phyloP scores from a whole-genome alignment of 2,329 filamentous ascomycete species.

The Dactylellina drechsleri region DNA sequence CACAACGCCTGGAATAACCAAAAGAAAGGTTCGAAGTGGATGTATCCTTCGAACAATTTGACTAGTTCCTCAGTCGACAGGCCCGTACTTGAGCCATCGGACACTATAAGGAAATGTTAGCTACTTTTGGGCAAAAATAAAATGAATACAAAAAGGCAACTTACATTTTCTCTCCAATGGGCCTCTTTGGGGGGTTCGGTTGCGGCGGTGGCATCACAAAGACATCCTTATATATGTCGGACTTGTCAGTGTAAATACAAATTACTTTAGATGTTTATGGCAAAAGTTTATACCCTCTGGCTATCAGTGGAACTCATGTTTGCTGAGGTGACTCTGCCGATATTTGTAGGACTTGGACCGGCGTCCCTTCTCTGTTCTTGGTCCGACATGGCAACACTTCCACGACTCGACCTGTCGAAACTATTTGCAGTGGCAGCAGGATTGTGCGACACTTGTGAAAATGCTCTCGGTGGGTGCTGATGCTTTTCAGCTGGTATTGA shows the following conservation, averaged over 20 bases:
- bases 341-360: slow-evolving; percentile 41
- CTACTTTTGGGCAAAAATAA: not conserved
- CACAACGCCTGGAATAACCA: slow-evolving; percentile 31
- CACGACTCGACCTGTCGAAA: slow-evolving; percentile 44
- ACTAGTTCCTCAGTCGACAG: slow-evolving; percentile 30
- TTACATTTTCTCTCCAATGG: slow-evolving; percentile 51
- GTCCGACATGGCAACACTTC: slow-evolving; percentile 47
- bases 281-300: slow-evolving; percentile 30
- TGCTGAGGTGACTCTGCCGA: slow-evolving; percentile 42
- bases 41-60: slow-evolving; percentile 6
- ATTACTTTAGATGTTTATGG: not conserved
- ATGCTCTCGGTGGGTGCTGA: slow-evolving; percentile 17
- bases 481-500: slow-evolving; percentile 15
- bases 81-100: slow-evolving; percentile 50
- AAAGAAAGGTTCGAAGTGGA: slow-evolving; percentile 6
- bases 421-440: slow-evolving; percentile 25
- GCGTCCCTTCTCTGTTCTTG: slow-evolving; percentile 39
- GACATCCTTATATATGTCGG: slow-evolving; percentile 17
- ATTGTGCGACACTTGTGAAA: slow-evolving; percentile 32
- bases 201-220: slow-evolving; percentile 44
- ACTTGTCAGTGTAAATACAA: slow-evolving; percentile 15
- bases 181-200: slow-evolving; percentile 36
- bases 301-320: slow-evolving; percentile 47
- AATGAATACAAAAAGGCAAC: not conserved
- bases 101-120: slow-evolving; percentile 23